phyloP scores from a whole-genome alignment of 78 protist genomes.

The Dictyostelium intermedium region DNA sequence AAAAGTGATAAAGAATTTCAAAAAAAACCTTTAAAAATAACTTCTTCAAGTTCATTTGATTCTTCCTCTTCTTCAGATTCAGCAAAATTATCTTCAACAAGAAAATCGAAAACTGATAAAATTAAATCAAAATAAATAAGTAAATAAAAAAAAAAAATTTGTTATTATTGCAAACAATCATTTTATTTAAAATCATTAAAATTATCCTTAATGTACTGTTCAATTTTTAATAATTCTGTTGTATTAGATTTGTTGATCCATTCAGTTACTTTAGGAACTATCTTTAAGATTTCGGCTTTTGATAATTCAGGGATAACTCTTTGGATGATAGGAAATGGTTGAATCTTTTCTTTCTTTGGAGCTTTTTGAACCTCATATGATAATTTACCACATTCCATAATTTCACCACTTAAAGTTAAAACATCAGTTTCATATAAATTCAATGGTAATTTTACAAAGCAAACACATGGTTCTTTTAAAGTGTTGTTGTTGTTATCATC shows the following conservation, averaged over 20 bases:
- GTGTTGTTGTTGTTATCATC: not conserved
- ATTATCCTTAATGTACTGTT: not conserved
- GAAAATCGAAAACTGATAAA: not conserved
- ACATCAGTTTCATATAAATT: not conserved
- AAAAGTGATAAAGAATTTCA: not conserved
- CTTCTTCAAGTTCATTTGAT: not conserved
- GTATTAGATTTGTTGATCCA: not conserved
- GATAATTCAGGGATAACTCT: not conserved
- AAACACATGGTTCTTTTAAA: not conserved
- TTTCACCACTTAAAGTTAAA: not conserved
- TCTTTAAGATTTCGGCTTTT: not conserved
- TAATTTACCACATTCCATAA: not conserved
- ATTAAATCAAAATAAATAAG: not conserved
- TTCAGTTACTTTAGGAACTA: not conserved
- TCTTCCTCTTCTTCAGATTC: not conserved
- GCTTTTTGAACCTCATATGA: not conserved
- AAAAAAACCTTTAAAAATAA: conserved; percentile 2
- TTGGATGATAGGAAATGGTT: not conserved
- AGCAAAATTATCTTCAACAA: not conserved
- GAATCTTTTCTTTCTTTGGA: not conserved
- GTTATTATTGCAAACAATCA: not conserved
- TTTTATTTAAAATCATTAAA: not conserved
- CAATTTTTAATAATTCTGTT: not conserved
- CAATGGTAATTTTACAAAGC: not conserved
- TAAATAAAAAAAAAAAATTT: not conserved